Evolutionary conservation across 208 protist species (phyloP).

Genomic region (Acanthamoeba quina): DNA sequence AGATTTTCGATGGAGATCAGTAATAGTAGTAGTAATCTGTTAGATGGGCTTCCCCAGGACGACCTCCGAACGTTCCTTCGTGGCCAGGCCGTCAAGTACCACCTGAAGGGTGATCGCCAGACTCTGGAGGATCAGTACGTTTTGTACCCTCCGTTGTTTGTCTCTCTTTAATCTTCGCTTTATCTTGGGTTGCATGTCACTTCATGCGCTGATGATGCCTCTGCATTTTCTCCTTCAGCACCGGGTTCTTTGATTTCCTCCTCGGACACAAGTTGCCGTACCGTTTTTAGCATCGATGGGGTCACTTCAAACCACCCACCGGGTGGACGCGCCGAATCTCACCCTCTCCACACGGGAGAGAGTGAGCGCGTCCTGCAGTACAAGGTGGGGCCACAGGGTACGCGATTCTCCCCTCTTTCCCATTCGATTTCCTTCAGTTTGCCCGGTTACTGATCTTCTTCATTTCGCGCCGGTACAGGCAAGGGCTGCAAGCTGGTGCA

Average conservation of each 20-base stretch:
- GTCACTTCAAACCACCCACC: not conserved
- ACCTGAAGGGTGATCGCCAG: conserved; percentile 66
- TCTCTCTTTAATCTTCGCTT: too few species aligned
- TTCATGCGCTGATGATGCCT: too few species aligned
- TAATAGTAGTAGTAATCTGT: not conserved
- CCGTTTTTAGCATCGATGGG: conserved; percentile 66
- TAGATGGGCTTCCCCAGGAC: not conserved
- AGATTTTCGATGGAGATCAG: not conserved
- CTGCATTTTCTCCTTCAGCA: not conserved
- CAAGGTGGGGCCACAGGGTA: conserved; percentile 53
- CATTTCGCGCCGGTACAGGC: not conserved
- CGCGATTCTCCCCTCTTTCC: not conserved
- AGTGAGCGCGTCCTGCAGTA: conserved; percentile 54
- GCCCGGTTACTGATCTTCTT: not conserved
- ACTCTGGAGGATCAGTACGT: conserved; percentile 44
- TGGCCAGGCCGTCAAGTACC: conserved; percentile 46
- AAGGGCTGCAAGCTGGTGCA: conserved; percentile 66
- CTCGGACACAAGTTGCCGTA: conserved; percentile 64
- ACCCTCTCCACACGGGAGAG: not conserved
- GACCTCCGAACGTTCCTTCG: conserved; percentile 40
- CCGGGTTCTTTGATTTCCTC: conserved; percentile 56
- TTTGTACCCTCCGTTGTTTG: not conserved
- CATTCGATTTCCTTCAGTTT: not conserved
- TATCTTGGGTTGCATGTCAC: too few species aligned
- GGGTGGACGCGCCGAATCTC: not conserved